These are phyloP conservation scores for Inosperma sp. DNA, from an alignment of 768 basidiomycete species.

Conservation along the genomic window DNA sequence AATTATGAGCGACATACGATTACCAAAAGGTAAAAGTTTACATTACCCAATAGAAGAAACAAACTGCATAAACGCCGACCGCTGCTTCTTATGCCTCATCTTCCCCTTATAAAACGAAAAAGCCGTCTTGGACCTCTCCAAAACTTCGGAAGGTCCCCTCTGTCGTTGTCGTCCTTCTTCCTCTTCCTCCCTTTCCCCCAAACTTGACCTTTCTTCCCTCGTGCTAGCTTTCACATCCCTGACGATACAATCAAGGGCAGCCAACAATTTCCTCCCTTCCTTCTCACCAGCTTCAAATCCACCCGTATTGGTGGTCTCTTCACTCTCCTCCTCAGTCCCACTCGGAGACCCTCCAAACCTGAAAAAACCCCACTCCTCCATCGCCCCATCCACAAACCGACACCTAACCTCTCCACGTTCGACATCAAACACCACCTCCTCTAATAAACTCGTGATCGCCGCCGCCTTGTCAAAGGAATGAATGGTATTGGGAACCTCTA, in stretches of 20 bases:
- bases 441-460: constrained; percentile 49
- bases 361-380: constrained; percentile 42
- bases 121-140: constrained; percentile 15
- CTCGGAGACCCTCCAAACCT: constrained; percentile 6
- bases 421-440: constrained; percentile 62
- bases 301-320: no score
- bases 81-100: constrained; percentile 59
- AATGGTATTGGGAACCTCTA: constrained; percentile 47
- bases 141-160: no score
- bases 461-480: constrained; percentile 60
- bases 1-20: not conserved
- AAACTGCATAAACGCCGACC: constrained; percentile 65
- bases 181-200: constrained; percentile 28
- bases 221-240: constrained; percentile 49
- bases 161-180: constrained; percentile 22
- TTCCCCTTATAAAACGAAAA: constrained; percentile 11
- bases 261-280: constrained; percentile 18
- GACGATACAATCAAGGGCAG: constrained; percentile 50
- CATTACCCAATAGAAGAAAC: constrained; percentile 47
- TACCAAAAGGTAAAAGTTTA: not conserved
- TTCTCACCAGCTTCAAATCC: constrained; percentile 7
- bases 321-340: constrained; percentile 25
- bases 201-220: constrained; percentile 36
- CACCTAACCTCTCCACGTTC: constrained; percentile 42
- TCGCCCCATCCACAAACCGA: constrained; percentile 53